Evolutionary conservation across 306 rosid genomes (phyloP).

Genomic region (Gleditsia sinensis): DNA sequence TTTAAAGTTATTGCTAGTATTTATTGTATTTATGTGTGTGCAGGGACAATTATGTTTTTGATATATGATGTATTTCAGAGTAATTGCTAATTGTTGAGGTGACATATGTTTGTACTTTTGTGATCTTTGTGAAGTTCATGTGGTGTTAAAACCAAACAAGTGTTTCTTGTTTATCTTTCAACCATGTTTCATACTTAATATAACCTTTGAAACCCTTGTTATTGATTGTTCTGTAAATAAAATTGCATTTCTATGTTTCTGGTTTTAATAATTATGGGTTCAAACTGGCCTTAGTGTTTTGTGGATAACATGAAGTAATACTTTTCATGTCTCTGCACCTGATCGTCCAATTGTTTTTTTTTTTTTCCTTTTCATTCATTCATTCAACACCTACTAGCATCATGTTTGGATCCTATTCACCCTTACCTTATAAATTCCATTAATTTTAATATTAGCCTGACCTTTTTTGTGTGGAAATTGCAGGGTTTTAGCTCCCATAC

Average conservation of each 20-base stretch:
- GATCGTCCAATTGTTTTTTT: neutral
- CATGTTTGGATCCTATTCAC: neutral
- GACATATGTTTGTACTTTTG: too few relatives aligned
- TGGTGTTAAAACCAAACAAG: neutral
- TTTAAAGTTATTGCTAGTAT: slow-evolving; percentile 13
- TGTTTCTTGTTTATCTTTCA: slow-evolving; percentile 4
- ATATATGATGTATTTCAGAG: neutral
- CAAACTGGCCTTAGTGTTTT: neutral
- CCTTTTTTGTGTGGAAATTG: slow-evolving; percentile 26
- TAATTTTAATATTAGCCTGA: neutral
- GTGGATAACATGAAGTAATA: slow-evolving; percentile 3
- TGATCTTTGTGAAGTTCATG: neutral
- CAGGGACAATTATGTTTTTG: neutral
- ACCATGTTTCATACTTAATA: too few relatives aligned
- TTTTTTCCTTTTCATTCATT: neutral
- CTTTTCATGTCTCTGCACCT: neutral
- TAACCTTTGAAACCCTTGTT: neutral
- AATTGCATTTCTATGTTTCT: neutral
- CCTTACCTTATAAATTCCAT: neutral
- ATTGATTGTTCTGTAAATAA: neutral
- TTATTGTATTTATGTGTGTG: neutral
- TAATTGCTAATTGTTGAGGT: neutral
- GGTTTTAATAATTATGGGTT: neutral
- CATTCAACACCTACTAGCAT: neutral
- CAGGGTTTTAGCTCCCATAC: slow-evolving; percentile 70